Evolutionary conservation across 306 rosid genomes (phyloP), one percentile per base, ranked within the genome.

Genomic region (Clitoria ternatea): DNA sequence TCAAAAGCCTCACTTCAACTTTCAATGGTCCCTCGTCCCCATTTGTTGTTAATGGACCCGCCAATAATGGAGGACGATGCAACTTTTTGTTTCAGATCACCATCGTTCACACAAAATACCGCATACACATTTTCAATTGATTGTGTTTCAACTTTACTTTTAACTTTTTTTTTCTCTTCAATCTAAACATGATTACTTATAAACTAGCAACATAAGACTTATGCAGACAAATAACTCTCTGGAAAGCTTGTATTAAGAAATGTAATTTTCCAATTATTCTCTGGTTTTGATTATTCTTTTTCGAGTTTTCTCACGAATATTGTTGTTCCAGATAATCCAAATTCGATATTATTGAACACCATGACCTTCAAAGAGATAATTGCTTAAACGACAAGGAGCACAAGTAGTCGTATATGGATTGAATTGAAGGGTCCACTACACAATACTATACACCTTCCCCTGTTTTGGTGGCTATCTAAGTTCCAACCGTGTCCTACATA

Each of bases 21-120:
- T 80, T 56, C 13, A 52, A 39, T 42, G 82, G 83, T 40, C 83
- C 74, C 73, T 73, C 44, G 10, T 29, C 8, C 32, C 33, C 30
- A 44, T 47, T 17, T 50, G 4, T 50, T 20, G 27, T 4, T 33
- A 29, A 6, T 53, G 40, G 73, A 53, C 70, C 76, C 80, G 6
- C 54, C 55, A 48, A 68, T 68, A 47, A 55, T 72, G 39, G 40
- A 44, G 71, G 15, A 60, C 37, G 50, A 42, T n/a, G 14, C 30
- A 36, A 40, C 85, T 72, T 77, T 81, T 52, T 61, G 39, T 0
- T 26, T 78, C 24, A 44, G 27, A 22, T 27, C 3, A 64, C 13
- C 61, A 35, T 59, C 33, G 1, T 30, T 19, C 26, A 9, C 42
- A 6, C 4, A 42, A 53, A 78, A 59, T 8, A 42, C 35, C 35